Evolutionary conservation across 2,329 filamentous ascomycete species (phyloP), one percentile per base, ranked within the genome.

Genomic region (Paramyrothecium roridum): DNA sequence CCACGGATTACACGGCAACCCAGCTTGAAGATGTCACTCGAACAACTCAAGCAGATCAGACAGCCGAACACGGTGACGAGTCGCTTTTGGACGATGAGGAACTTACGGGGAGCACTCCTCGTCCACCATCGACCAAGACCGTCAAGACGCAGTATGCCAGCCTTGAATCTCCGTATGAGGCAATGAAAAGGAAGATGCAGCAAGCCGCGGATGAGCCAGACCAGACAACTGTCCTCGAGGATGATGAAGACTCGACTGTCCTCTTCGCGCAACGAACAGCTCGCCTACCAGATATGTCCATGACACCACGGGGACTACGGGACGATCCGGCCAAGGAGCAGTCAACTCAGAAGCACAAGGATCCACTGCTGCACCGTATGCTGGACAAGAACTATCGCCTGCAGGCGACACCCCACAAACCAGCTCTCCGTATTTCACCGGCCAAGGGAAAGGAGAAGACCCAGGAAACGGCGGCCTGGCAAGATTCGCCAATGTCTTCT

Each of bases 341-440:
- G 50, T 72, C 71, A 8, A 61, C 58, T 4, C 68, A 71, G 52
- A 64, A 66, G 21, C 65, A 77, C 64, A 83, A 85, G 57, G 91
- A 97, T 67, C 90, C 90, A 3, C 79, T 98, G 10, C 81, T 99
- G 45, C 93, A 98, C 70, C 90, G 89, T 56, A 81, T 98, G n/a
- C 84, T 96, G 6, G 93, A 98, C 77, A 97, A 96, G 74, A 97
- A 90, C 56, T 99, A 96, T 76, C 90, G 93, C 33, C 81, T 99
- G 22, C 91, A 96, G 72, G 91, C 93, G 7, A 99, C 95, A 11
- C 95, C 95, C 0, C 87, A 95, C 62, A 88, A 86, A 65, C 67
- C 69, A 3, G 62, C 72, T 3, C 65, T 70, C 33, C 75, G 74
- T 37, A 70, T 78, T 47, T 80, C 78, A 8, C 79, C 80, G 2